phyloP scores from a whole-genome alignment of 176 grass and related monocot genomes.

The maize (Zea mays) region DNA sequence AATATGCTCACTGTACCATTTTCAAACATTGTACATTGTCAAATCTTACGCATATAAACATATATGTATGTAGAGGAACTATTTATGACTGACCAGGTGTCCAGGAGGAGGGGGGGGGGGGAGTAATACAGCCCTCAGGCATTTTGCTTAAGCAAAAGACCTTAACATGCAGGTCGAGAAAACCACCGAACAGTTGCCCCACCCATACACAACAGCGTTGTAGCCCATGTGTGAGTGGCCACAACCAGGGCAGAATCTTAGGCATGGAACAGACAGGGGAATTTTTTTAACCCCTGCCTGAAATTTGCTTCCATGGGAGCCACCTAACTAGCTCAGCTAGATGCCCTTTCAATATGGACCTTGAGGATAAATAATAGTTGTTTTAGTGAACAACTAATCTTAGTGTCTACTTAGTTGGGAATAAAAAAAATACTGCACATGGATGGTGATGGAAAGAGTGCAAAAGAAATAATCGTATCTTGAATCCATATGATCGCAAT shows the following conservation, averaged over 20 bases:
- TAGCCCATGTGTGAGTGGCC: too few species aligned
- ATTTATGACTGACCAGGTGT: background rate
- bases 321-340: too few species aligned
- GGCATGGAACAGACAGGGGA: too few species aligned
- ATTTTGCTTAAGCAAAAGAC: too few species aligned
- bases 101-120: background rate
- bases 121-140: too few species aligned
- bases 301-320: too few species aligned
- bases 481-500: background rate
- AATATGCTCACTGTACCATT: background rate
- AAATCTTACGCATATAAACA: background rate
- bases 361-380: slow-evolving; percentile 12
- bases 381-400: slow-evolving; percentile 14
- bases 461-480: slow-evolving; percentile 1
- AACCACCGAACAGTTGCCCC: too few species aligned
- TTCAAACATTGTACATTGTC: slow-evolving; percentile 15
- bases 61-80: background rate
- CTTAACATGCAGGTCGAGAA: too few species aligned
- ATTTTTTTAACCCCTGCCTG: too few species aligned
- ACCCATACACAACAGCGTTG: too few species aligned
- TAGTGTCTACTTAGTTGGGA: slow-evolving; percentile 26
- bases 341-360: too few species aligned
- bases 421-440: background rate
- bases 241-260: too few species aligned
- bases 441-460: slow-evolving; percentile 3